Evolutionary conservation across 176 grass and related monocot species (phyloP), one percentile per base, ranked within the genome.

Genomic region (Aegilops longissima): DNA sequence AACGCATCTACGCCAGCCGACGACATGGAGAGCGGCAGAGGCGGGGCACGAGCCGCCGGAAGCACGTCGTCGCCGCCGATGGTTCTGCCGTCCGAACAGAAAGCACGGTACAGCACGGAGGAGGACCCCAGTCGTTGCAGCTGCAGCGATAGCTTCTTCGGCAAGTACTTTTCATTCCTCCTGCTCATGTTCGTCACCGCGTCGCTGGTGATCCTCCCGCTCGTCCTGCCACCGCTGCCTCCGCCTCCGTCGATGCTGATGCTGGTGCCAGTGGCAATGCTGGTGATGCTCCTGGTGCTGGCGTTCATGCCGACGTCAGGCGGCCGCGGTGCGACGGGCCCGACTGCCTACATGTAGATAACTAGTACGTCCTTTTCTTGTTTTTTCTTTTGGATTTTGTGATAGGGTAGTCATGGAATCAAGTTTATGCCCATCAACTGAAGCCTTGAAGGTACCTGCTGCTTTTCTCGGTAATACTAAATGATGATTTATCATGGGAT

Each of bases 201-300:
- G 30, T 95, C 80, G 25, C 84, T 98, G 81, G 77, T 95, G 70
- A 72, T 95, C 80, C 95, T 98, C 17, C 95, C 95, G 80, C 93
- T 98, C 58, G 69, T 93, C 3, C 86, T 98, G n/a, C 95, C 95
- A 5, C 95, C 95, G 12, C 92, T 98, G 67, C 89, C 89, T 5
- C 95, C 95, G 61, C 95, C 95, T 34, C 95, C 95, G 66, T 85
- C 89, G 20, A 77, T 98, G 76, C 93, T 95, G 13, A 86, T 98
- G 75, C 87, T 98, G 13, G 78, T 98, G 36, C 95, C 95, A 8
- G 86, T 95, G 33, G 89, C 82, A 84, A 95, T 98, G 79, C 85
- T 98, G 14, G 12, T 61, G 3, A 21, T 98, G 89, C 83, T 98
- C 47, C 65, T 98, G 73, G 70, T 73, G 82, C 80, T 95, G 61